These are phyloP conservation scores for Creolimax fragrantissima DNA, from an alignment of 78 protist genomes.

Conservation along the genomic window DNA sequence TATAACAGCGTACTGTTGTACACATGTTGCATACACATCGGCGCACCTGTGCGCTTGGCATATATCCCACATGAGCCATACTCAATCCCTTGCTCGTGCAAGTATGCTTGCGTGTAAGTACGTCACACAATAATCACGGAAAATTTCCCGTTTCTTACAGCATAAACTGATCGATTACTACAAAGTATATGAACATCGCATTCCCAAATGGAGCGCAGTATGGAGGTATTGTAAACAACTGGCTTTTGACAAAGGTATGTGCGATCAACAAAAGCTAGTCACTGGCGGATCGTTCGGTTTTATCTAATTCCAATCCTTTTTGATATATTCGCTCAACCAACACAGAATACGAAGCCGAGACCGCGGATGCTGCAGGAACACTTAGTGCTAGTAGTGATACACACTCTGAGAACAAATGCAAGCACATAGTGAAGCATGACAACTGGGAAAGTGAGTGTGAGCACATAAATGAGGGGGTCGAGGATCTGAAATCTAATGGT, in stretches of 20 bases:
- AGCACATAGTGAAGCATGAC: no score
- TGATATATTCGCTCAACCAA: no score
- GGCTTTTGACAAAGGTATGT: neutral
- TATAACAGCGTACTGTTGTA: neutral
- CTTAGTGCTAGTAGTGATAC: neutral
- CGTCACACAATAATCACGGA: no score
- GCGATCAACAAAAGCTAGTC: neutral
- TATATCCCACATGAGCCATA: neutral
- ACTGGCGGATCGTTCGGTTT: neutral
- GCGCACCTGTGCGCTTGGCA: neutral
- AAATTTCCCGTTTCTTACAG: no score
- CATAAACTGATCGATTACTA: neutral
- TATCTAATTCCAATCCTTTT: no score
- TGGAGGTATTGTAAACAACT: neutral
- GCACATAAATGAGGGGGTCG: no score
- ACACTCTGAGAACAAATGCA: no score
- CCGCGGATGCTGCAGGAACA: neutral
- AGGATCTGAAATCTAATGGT: no score
- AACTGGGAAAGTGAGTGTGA: no score
- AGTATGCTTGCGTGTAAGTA: neutral
- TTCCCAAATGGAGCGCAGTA: neutral
- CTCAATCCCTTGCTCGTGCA: neutral
- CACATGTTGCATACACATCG: neutral
- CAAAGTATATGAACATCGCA: neutral
- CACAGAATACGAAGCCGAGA: neutral